Percentiles rank a stretch among this genome's conserved stretches.
These are phyloP conservation scores for Leptographium radiaticola DNA, from an alignment of 2,329 filamentous ascomycete species.

Conservation along the genomic window DNA sequence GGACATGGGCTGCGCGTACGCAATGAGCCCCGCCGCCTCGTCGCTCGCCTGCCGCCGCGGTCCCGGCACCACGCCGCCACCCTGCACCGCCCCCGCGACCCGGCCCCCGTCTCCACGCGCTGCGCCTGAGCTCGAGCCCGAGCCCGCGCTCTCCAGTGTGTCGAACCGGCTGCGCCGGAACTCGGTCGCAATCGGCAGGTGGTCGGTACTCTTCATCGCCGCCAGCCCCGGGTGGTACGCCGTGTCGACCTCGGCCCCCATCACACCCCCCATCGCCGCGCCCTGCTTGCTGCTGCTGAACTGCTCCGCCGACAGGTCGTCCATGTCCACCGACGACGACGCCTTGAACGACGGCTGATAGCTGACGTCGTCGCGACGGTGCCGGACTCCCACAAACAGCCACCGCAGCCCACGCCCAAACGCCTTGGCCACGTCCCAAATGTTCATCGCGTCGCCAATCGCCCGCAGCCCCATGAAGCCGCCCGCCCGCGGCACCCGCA, in stretches of 20 bases:
- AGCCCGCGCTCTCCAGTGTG: conserved; percentile 3
- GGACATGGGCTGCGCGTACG: conserved; percentile 23
- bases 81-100: neutral
- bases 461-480: conserved; percentile 53
- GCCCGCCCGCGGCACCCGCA: conserved; percentile 40
- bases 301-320: conserved; percentile 18
- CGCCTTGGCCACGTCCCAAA: conserved; percentile 73
- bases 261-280: neutral
- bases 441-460: conserved; percentile 59
- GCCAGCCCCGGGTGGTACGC: conserved; percentile 5
- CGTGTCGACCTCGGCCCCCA: conserved; percentile 8
- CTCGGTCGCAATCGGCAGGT: conserved; percentile 25
- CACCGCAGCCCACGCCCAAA: conserved; percentile 66
- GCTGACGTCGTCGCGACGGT: conserved; percentile 39
- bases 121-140: neutral
- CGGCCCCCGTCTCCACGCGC: neutral
- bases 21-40: conserved; percentile 18
- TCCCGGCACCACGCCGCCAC: neutral
- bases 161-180: conserved; percentile 21
- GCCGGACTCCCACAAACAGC: conserved; percentile 62
- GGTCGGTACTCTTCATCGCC: conserved; percentile 21
- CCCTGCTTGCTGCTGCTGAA: neutral
- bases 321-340: conserved; percentile 20
- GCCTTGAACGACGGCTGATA: conserved; percentile 23
- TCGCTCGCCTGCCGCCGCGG: conserved; percentile 11